Evolutionary conservation across 257 asterid genomes (phyloP).

Genomic region (Solanum pimpinellifolium): DNA sequence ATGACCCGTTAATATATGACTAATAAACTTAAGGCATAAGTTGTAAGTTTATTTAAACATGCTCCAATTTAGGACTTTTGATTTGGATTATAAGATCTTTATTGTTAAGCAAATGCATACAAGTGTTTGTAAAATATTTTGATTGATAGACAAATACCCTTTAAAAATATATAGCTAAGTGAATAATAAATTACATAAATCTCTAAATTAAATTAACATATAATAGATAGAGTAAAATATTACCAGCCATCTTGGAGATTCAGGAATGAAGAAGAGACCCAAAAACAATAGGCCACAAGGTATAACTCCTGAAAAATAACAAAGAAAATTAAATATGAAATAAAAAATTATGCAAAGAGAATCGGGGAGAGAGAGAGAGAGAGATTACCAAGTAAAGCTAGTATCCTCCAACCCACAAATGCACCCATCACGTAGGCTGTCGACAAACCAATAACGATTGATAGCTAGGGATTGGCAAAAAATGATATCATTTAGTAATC

Average conservation of each 20-base stretch:
- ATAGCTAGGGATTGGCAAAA: background rate
- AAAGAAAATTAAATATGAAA: background rate
- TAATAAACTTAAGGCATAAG: too few relatives aligned
- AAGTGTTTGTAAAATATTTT: too few relatives aligned
- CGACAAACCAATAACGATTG: constrained; percentile 10
- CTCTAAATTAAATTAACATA: background rate
- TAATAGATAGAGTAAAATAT: constrained; percentile 8
- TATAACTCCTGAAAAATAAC: constrained; percentile 6
- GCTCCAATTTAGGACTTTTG: background rate
- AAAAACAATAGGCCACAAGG: constrained; percentile 11
- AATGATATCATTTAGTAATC: background rate
- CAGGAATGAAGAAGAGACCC: constrained; percentile 72
- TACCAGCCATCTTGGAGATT: constrained; percentile 96
- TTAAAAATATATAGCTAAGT: background rate
- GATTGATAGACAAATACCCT: background rate
- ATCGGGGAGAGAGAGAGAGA: background rate
- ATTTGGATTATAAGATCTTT: too few relatives aligned
- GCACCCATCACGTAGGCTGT: constrained; percentile 5
- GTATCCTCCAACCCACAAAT: constrained; percentile 10
- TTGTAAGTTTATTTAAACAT: too few relatives aligned
- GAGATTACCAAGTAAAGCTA: constrained; percentile 12
- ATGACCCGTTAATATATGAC: too few relatives aligned
- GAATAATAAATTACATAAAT: background rate
- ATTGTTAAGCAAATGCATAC: background rate
- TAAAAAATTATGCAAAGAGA: background rate